Percentiles rank a stretch among this genome's conserved stretches.
These are phyloP conservation scores for Fusarium acutatum DNA, from an alignment of 2,329 filamentous ascomycete genomes.

Conservation along the genomic window DNA sequence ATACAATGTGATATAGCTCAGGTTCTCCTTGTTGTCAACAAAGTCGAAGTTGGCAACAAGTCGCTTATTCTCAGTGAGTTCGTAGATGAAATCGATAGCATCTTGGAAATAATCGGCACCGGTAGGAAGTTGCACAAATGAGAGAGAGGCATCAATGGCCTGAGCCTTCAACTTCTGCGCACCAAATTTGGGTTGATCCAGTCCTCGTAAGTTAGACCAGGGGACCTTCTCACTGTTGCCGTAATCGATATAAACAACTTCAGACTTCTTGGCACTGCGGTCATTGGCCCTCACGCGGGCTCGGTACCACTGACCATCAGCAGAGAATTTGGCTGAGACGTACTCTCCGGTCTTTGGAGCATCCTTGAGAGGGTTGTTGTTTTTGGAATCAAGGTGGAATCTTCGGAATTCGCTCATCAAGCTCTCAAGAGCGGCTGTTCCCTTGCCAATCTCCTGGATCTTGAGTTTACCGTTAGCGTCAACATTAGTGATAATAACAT, in stretches of 20 bases:
- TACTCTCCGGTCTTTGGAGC: slow-evolving; percentile 91
- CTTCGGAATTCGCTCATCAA: slow-evolving; percentile 91
- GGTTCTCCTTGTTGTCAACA: slow-evolving; percentile 78
- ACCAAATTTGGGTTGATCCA: slow-evolving; percentile 81
- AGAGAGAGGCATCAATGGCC: slow-evolving; percentile 85
- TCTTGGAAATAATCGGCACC: slow-evolving; percentile 85
- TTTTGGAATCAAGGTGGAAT: slow-evolving; percentile 87
- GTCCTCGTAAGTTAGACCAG: slow-evolving; percentile 84
- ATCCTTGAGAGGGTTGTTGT: slow-evolving; percentile 75
- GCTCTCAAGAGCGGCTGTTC: slow-evolving; percentile 83
- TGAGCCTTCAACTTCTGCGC: slow-evolving; percentile 85
- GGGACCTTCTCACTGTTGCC: slow-evolving; percentile 91
- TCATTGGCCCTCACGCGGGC: slow-evolving; percentile 92
- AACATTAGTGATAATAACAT: slow-evolving; percentile 91
- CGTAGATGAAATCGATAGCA: slow-evolving; percentile 76
- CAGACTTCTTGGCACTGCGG: slow-evolving; percentile 85
- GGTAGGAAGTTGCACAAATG: slow-evolving; percentile 87
- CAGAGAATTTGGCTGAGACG: slow-evolving; percentile 89
- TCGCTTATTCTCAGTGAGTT: slow-evolving; percentile 77
- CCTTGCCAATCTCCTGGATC: slow-evolving; percentile 87
- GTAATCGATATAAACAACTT: slow-evolving; percentile 95
- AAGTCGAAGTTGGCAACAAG: slow-evolving; percentile 93
- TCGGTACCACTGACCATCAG: slow-evolving; percentile 94
- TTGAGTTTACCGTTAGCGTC: slow-evolving; percentile 85
- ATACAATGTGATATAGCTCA: slow-evolving; percentile 87